phyloP scores from a whole-genome alignment of 306 rosid genomes.

The Luffa aegyptiaca region DNA sequence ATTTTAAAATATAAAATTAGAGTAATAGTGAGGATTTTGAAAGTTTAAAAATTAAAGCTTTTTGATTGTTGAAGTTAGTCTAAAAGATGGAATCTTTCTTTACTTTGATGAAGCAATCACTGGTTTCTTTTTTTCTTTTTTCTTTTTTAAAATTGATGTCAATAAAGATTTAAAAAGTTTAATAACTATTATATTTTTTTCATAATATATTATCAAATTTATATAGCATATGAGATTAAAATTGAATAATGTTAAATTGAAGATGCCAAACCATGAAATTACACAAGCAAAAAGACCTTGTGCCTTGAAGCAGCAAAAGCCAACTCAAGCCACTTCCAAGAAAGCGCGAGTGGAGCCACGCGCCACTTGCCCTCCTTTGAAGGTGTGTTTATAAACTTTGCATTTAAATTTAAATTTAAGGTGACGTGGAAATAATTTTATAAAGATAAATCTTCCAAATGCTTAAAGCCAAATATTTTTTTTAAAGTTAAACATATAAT shows the following conservation, averaged over 20 bases:
- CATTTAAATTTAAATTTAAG: not conserved
- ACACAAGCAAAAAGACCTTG: slow-evolving; percentile 17
- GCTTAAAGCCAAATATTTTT: too few relatives aligned
- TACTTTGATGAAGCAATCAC: not conserved
- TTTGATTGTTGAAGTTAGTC: not conserved
- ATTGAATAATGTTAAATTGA: not conserved
- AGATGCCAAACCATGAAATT: slow-evolving; percentile 30
- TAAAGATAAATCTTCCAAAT: too few relatives aligned
- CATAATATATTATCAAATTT: not conserved
- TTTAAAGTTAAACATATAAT: too few relatives aligned
- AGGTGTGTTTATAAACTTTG: slow-evolving; percentile 25
- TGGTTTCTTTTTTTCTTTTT: not conserved
- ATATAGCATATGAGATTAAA: not conserved
- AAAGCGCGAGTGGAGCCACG: slow-evolving; percentile 61
- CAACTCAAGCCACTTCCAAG: slow-evolving; percentile 44
- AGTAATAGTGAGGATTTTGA: not conserved
- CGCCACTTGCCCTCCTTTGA: slow-evolving; percentile 66
- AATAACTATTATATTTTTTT: not conserved
- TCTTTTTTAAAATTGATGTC: not conserved
- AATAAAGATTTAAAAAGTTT: not conserved
- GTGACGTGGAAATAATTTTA: too few relatives aligned
- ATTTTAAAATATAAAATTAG: too few relatives aligned
- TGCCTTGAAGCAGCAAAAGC: slow-evolving; percentile 34
- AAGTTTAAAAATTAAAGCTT: not conserved
- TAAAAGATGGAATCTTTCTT: not conserved